Conservation (phyloP, 2,329 filamentous ascomycete genomes). For the Colletotrichum sp. region DNA sequence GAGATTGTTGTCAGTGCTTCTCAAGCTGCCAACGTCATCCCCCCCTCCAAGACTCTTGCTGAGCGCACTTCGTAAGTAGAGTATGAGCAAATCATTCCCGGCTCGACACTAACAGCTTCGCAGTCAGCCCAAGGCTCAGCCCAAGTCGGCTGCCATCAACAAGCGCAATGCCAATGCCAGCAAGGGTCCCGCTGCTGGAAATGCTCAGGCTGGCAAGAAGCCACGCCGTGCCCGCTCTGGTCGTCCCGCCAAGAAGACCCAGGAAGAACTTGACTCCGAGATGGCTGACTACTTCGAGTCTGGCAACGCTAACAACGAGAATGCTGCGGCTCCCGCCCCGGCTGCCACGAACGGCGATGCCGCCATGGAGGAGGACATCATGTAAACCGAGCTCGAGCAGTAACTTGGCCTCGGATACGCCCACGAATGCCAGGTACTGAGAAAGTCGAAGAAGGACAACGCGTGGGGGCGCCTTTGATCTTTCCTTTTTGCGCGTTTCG, state of each 20-base stretch:
- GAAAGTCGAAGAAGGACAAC: not conserved
- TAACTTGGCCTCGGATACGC: not conserved
- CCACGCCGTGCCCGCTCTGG: slow-evolving; percentile 61
- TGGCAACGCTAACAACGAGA: slow-evolving; percentile 45
- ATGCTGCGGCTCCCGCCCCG: slow-evolving; percentile 50
- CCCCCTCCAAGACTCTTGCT: slow-evolving; percentile 73
- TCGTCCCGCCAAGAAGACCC: slow-evolving; percentile 82
- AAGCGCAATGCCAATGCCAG: slow-evolving; percentile 63
- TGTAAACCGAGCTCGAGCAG: slow-evolving; percentile 34
- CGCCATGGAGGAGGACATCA: slow-evolving; percentile 71
- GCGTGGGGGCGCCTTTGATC: not conserved
- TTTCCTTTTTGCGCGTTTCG: slow-evolving; percentile 12
- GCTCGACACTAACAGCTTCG: slow-evolving; percentile 31
- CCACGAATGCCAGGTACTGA: not conserved
- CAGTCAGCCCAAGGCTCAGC: slow-evolving; percentile 71
- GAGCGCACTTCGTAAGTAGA: slow-evolving; percentile 76
- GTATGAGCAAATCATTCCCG: slow-evolving; percentile 22
- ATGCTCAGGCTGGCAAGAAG: slow-evolving; percentile 57
- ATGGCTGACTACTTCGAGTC: slow-evolving; percentile 93
- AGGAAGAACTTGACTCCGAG: slow-evolving; percentile 94
- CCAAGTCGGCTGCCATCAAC: slow-evolving; percentile 79
- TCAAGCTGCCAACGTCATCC: slow-evolving; percentile 69
- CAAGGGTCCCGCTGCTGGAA: slow-evolving; percentile 45
- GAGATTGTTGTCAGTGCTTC: slow-evolving; percentile 87
- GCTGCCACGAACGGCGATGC: slow-evolving; percentile 56